Evolutionary conservation across 1,284 basidiomycete genomes (phyloP), one percentile per base, ranked within the genome.

Genomic region (Anthracocystis walkeri): DNA sequence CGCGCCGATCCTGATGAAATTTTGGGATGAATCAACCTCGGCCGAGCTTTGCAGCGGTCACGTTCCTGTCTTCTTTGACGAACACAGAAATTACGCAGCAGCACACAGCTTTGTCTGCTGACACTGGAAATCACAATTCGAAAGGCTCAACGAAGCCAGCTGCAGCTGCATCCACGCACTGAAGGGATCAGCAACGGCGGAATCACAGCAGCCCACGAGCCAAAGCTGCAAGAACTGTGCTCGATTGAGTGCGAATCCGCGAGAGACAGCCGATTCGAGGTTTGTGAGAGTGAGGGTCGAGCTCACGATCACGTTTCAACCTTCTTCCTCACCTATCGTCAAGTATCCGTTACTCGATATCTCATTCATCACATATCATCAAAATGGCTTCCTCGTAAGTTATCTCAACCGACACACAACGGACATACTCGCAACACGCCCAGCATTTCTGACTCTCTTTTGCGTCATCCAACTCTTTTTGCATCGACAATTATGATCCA

Each of bases 331-430:
- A 68, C 62, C 61, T 68, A 68, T 74, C 71, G 65, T 67, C 70
- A 67, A 65, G 58, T 58, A 64, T 58, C 58, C 54, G 64, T 61
- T 35, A 46, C 65, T 69, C 65, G 66, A 65, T 75, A 69, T 70
- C 62, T 62, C 72, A 49, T 20, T n/a, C 54, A 57, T 45, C 48
- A 56, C 66, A 68, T 57, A 69, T 53, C 58, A 51, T 62, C 72
- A 75, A 69, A 75, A 75, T 75, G 72, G 72, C 72, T 70, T 75
- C 72, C 53, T 70, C 72, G 72, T 75, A 66, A 66, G 72, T 52
- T 38, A 2, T n/a, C 45, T 46, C 16, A 54, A 50, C 2, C 49
- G 25, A 14, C 40, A 20, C 18, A 16, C 21, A 21, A n/a, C 54
- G n/a, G 10, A 14, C n/a, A 18, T 14, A 5, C 40, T 0, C 25